Evolutionary conservation across 768 basidiomycete species (phyloP).

Genomic region (Agrocybe pediades): DNA sequence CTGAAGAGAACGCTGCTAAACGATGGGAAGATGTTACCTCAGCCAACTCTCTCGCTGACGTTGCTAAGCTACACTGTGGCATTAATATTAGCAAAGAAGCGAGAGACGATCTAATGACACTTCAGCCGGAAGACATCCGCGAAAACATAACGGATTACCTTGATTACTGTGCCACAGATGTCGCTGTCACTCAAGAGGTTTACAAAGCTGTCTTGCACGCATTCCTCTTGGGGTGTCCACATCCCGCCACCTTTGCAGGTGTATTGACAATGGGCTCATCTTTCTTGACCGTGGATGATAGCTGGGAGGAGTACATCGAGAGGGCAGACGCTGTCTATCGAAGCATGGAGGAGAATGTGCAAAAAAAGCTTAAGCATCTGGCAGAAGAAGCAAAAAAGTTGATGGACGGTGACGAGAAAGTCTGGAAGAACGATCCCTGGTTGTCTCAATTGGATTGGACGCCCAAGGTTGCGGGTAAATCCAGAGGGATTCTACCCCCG

Average conservation of each 20-base stretch:
- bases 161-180: constrained; percentile 85
- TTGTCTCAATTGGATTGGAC: constrained; percentile 94
- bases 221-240: constrained; percentile 83
- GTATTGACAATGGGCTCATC: constrained; percentile 90
- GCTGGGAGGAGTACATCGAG: constrained; percentile 83
- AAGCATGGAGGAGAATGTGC: constrained; percentile 74
- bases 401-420: constrained; percentile 41
- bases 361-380: constrained; percentile 69
- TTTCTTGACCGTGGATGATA: constrained; percentile 87
- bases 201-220: constrained; percentile 76
- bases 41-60: constrained; percentile 88
- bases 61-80: constrained; percentile 87
- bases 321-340: constrained; percentile 76
- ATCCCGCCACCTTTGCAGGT: constrained; percentile 92
- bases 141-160: constrained; percentile 74
- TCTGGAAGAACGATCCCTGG: constrained; percentile 81
- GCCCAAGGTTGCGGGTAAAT: constrained; percentile 75
- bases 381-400: constrained; percentile 68
- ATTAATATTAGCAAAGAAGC: constrained; percentile 78
- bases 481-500: constrained; percentile 53
- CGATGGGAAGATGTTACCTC: constrained; percentile 95
- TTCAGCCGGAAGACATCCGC: constrained; percentile 62
- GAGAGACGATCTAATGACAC: constrained; percentile 76
- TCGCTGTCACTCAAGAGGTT: constrained; percentile 81
- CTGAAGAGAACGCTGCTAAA: constrained; percentile 47